Conservation (phyloP, 805 yeast species). For the Candida taoyuanica region DNA sequence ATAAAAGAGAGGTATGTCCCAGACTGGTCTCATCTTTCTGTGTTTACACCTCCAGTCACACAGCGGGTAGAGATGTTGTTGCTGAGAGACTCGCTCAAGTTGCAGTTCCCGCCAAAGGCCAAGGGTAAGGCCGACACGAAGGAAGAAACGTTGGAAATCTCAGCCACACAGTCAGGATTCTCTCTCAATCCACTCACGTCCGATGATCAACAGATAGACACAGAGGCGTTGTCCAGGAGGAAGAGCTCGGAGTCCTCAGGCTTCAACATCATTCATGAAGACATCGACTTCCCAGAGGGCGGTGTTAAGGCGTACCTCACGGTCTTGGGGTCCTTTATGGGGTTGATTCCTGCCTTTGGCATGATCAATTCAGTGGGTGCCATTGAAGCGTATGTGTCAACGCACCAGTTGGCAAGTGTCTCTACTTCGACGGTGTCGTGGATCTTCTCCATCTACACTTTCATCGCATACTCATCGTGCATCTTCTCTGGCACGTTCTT, state of each 20-base stretch:
- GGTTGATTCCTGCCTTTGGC: constrained; percentile 50
- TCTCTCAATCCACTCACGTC: no score
- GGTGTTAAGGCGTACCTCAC: constrained; percentile 49
- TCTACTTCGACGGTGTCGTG: constrained; percentile 48
- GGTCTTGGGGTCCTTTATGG: constrained; percentile 52
- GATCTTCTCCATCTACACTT: constrained; percentile 41
- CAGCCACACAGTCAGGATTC: constrained; percentile 7
- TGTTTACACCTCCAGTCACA: no score
- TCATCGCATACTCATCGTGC: constrained; percentile 28
- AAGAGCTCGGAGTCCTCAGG: constrained; percentile 2
- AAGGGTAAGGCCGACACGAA: constrained; percentile 2
- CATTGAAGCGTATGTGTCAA: constrained; percentile 51
- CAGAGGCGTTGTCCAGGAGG: constrained; percentile 1
- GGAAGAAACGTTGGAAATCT: constrained; percentile 9
- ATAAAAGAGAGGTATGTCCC: no score
- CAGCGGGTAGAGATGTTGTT: constrained; percentile 2
- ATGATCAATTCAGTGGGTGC: constrained; percentile 56
- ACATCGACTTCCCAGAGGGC: constrained; percentile 46
- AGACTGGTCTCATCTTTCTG: no score
- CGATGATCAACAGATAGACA: constrained; percentile 1
- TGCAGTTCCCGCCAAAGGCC: constrained; percentile 4
- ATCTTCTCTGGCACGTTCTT: constrained; percentile 42
- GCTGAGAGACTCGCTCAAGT: constrained; percentile 5
- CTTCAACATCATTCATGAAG: constrained; percentile 12
- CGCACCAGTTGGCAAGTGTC: constrained; percentile 43